Base-by-base conservation (phyloP, 306 rosid genomes). In the Quercus aquifolioides region DNA sequence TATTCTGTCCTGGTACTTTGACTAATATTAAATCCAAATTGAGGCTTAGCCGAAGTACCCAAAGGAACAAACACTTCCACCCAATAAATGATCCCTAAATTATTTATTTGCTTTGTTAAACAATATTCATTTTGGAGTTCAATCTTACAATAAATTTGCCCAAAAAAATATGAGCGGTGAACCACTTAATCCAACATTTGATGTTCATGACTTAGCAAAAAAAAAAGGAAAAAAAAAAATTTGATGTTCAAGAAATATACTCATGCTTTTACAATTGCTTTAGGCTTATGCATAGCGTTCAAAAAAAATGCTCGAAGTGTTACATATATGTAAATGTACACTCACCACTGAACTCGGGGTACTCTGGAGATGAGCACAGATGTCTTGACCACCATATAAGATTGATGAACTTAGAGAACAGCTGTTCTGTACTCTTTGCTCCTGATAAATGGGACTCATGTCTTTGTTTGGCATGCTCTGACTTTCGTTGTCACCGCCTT, bases 341-440 rank as follows among this genome's bases (percentile, higher is more conserved):
- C 88, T 89, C 74, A 88, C 97, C 80, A 54, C 4, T 54, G 93
- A 83, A 86, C 84, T 83, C 12, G 82, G 84, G 28, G 91, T 41
- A 76, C 67, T 86, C 78, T 80, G 90, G 64, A 96, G 92, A 56
- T 62, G 87, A 77, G 85, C 79, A 72, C 87, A 93, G 38, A 91
- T 30, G 69, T 95, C 99, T 76, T 87, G 98, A 81, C 98, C 99
- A 60, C 99, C 98, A 75, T 95, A 95, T 56, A 89, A 90, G 87
- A 95, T 91, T 57, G 99, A 95, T 73, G 98, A 95, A 55, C 98
- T 90, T 74, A 95, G 94, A 51, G 86, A 92, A 80, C 98, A 95
- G 46, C 56, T 98, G 99, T 43, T 38, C 46, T 90, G 93, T 54
- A 84, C 86, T 85, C 86, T 87, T 76, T 95, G 96, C 6, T 95